Evolutionary conservation across 1,139 yeast species (phyloP), one percentile per base, ranked within the genome.

Genomic region (Williopsis jadinii): DNA sequence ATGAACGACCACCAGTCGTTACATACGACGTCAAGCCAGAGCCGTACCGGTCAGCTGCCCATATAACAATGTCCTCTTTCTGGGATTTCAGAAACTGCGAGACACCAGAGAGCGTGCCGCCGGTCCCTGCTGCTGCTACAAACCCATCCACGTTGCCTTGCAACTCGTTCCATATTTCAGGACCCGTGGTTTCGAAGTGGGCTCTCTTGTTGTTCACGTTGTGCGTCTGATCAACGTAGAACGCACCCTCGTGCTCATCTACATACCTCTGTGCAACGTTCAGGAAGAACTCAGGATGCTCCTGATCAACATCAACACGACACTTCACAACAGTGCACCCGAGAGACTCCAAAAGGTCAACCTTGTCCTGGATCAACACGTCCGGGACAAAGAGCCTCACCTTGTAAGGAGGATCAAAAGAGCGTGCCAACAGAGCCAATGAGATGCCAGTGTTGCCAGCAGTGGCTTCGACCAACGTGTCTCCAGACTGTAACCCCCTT

Each of bases 401-500:
- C 33, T 49, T 50, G 38, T 48, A 53, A 8, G 54, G 52, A 8
- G 53, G 55, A 26, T 44, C 40, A 31, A 41, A 51, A 12, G 45
- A 46, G 27, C 49, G 44, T 2, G 48, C 54, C 28, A 53, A 34
- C 8, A 51, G 30, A 1, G 53, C 46, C 14, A 53, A 12, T 3
- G 54, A 50, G 11, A 53, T 35, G 4, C 56, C 56, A 1, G 56
- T 53, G 37, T 53, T 53, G 5, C 56, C 56, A 11, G 56, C 56
- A n/a, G 56, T 51, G 4, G 52, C 51, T 30, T 86, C 88, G 9
- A 42, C 45, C 5, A 53, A 41, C 8, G 54, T 53, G 0, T 54
- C 55, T 5, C 90, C 95, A 1, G 84, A 74, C 38, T 63, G 56
- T 38, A 83, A 63, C 1, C 94, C 92, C 47, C 68, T 70, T 29